Evolutionary conservation across 1,139 yeast species (phyloP), one percentile per base, ranked within the genome.

Genomic region (Geotrichum restrictum): DNA sequence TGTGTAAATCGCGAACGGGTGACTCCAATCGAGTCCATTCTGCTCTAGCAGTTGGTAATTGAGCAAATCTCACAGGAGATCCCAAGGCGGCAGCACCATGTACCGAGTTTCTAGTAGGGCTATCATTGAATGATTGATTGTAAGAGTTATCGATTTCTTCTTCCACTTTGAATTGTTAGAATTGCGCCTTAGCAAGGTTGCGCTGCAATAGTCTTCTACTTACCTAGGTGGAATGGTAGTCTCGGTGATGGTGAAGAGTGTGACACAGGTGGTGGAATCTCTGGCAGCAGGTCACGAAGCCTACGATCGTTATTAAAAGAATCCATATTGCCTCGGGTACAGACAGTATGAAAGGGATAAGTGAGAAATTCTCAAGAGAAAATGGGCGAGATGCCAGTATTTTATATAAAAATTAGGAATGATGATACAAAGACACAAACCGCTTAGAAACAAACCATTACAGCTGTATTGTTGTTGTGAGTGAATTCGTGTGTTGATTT

Each of bases 1-100:
- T 58, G 34, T 57, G 63, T 13, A 8, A 11, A 40, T 61, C 66
- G 24, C 60, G 53, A 16, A 59, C 59, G 11, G 67, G 67, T 8
- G 66, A 61, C 52, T 65, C 67, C 18, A 61, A 51, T 1, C 67
- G 58, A 18, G 67, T 62, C 64, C 67, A 64, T 36, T 62, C 64
- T 4, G 65, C 60, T 51, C 65, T 41, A 6, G 56, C 48, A 7
- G 55, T 54, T 31, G 32, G 29, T 3, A 45, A 21, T 45, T 5
- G 39, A 40, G 41, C 24, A 40, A 39, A 33, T 41, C 42, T 37
- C 8, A n/a, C 21, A 11, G 21, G 56, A 40, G 50, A 38, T 22
- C 36, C 8, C 5, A 8, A 24, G 8, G 29, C 29, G 29, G 29
- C 45, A 21, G 49, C 27, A n/a, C 42, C 48, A 29, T 45, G 42